Percentiles rank a stretch among this genome's conserved stretches.
Conservation (phyloP, 1,139 yeast genomes). For the Zygosaccharomyces pseudobailii region DNA sequence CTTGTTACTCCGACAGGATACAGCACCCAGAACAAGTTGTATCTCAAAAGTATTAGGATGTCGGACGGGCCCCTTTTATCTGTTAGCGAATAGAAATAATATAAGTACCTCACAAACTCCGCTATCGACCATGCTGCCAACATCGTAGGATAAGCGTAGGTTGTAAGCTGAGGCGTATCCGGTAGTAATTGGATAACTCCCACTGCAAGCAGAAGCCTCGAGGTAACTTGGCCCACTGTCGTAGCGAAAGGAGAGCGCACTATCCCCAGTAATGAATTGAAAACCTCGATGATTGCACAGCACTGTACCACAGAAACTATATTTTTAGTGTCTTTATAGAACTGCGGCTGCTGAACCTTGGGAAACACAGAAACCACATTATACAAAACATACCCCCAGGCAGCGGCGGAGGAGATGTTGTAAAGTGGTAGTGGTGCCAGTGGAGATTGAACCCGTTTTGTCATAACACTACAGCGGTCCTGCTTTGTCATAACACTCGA, state of each 20-base stretch:
- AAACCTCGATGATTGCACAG: constrained; percentile 76
- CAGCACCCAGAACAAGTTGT: constrained; percentile 73
- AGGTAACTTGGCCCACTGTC: constrained; percentile 79
- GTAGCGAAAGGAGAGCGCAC: constrained; percentile 85
- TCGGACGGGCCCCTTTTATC: constrained; percentile 44
- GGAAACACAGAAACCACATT: constrained; percentile 43
- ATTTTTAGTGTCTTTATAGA: constrained; percentile 55
- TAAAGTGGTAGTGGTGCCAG: constrained; percentile 40
- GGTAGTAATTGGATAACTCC: constrained; percentile 79
- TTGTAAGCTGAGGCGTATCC: constrained; percentile 47
- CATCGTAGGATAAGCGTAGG: constrained; percentile 62
- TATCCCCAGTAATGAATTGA: constrained; percentile 69
- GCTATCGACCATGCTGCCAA: constrained; percentile 86
- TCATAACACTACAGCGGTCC: constrained; percentile 12
- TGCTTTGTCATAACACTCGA: background rate
- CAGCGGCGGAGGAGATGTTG: constrained; percentile 59
- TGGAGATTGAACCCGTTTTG: constrained; percentile 19
- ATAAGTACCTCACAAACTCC: constrained; percentile 83
- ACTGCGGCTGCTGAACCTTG: constrained; percentile 49
- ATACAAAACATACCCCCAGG: constrained; percentile 60
- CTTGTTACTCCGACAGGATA: constrained; percentile 91
- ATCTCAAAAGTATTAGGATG: constrained; percentile 67
- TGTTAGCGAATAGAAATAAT: constrained; percentile 53
- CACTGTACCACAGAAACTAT: constrained; percentile 70
- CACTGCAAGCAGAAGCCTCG: constrained; percentile 76